Base-by-base conservation (phyloP, 2,329 filamentous ascomycete species). In the Xenosphaeropsis pyriputrescens region DNA sequence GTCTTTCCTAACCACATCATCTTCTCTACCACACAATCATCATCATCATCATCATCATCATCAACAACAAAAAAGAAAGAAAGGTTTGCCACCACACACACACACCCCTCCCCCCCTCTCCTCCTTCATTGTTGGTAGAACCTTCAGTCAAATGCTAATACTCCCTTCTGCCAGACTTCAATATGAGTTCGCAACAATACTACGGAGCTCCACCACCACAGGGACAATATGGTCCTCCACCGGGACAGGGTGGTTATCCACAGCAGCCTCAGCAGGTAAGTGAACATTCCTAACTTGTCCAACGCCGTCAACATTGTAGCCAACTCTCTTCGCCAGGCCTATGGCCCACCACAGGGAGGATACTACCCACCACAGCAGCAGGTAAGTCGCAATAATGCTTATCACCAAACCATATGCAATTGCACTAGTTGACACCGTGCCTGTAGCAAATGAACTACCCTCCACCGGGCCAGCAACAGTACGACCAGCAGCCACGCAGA, bases 201-300 rank as follows among this genome's bases (percentile, higher is more conserved):
- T 26, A 26, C 22, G 22, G 22, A 26, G 22, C 7, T 26, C 22
- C 22, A 26, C 22, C 22, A 26, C 22, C 22, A 26, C 22, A 5
- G 8, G 22, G 22, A 37, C 50, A 51, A 30, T 43, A 47, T 38
- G 44, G 50, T 40, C 52, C 34, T 32, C 43, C 55, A 38, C 42
- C 51, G 36, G 51, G 47, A 39, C 50, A 52, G 12, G 22, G 22
- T 26, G 22, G 22, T 26, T 26, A 61, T 39, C 61, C 61, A 38
- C 60, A 63, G 44, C 60, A 62, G 39, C 62, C 62, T 46, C 62
- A 56, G 30, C 59, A 57, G 49, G 63, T 65, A 52, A 47, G 61
- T 56, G 19, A 32, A 26, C 39, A 36, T 36, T 40, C 16, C 19
- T 31, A 37, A 18, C 22, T 18, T 36, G 34, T 40, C 36, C 35